phyloP scores from a whole-genome alignment of 805 yeast species.

The Jamesozyma jinghongensis region DNA sequence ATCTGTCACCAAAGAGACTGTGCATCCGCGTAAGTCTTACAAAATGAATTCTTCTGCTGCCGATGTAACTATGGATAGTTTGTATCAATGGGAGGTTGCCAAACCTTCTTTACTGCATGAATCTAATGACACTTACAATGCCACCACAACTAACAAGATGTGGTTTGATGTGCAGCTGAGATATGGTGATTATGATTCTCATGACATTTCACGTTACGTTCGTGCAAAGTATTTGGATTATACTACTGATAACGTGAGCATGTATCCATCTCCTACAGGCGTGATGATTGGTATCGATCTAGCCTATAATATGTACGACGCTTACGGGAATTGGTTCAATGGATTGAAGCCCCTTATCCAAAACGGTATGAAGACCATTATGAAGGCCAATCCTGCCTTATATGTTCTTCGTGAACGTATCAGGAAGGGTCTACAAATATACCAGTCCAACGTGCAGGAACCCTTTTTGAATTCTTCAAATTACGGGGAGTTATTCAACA shows the following conservation, averaged over 20 bases:
- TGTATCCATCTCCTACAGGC: constrained; percentile 92
- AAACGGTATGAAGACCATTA: constrained; percentile 84
- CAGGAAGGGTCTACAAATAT: constrained; percentile 85
- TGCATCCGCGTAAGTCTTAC: constrained; percentile 95
- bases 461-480: constrained; percentile 82
- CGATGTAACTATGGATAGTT: constrained; percentile 68
- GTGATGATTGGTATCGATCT: constrained; percentile 82
- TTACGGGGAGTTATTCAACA: constrained; percentile 80
- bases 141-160: constrained; percentile 54
- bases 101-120: constrained; percentile 74
- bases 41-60: constrained; percentile 96
- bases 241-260: constrained; percentile 74
- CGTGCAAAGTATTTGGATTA: constrained; percentile 90
- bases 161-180: constrained; percentile 95
- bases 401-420: constrained; percentile 88
- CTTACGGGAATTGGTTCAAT: constrained; percentile 96
- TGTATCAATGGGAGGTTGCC: constrained; percentile 74
- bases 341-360: constrained; percentile 86
- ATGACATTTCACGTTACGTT: constrained; percentile 88
- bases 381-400: constrained; percentile 91
- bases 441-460: constrained; percentile 89
- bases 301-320: constrained; percentile 92
- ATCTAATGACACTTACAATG: constrained; percentile 52
- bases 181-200: constrained; percentile 97
- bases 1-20: constrained; percentile 78